Evolutionary conservation across 176 grass and related monocot species (phyloP).

Genomic region (Oryza officinalis): DNA sequence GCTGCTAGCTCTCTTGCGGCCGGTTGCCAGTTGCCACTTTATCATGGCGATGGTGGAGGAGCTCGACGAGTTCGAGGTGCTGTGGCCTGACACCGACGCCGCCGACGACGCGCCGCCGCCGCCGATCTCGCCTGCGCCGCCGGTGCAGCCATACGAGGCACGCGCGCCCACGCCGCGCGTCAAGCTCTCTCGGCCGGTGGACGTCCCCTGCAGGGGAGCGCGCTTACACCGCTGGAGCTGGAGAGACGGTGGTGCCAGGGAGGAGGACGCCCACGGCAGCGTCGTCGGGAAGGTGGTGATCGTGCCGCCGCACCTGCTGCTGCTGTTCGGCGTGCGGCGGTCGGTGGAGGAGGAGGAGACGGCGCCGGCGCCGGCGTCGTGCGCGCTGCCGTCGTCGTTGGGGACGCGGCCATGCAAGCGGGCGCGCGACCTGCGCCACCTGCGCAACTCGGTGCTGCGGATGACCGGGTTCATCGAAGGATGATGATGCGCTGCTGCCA

Average conservation of each 20-base stretch:
- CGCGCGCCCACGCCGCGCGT: not conserved
- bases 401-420: slow-evolving; percentile 41
- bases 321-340: slow-evolving; percentile 37
- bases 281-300: not conserved
- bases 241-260: not conserved
- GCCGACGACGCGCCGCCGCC: not conserved
- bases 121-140: not conserved
- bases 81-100: slow-evolving; percentile 52
- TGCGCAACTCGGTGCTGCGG: slow-evolving; percentile 59
- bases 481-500: slow-evolving; percentile 16
- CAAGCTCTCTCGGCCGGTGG: slow-evolving; percentile 32
- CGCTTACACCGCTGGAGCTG: not conserved
- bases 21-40: not conserved
- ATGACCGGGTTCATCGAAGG: slow-evolving; percentile 84
- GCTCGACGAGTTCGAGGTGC: slow-evolving; percentile 63
- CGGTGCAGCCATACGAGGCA: not conserved
- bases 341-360: not conserved
- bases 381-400: slow-evolving; percentile 44
- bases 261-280: not conserved
- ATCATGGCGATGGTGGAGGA: slow-evolving; percentile 61
- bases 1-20: not conserved
- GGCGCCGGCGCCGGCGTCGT: slow-evolving; percentile 1
- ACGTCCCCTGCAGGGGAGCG: slow-evolving; percentile 20
- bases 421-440: slow-evolving; percentile 56
- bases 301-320: slow-evolving; percentile 70